Conservation (phyloP, 371 early-diverging fungal genomes). For the Mortierella sp. region DNA sequence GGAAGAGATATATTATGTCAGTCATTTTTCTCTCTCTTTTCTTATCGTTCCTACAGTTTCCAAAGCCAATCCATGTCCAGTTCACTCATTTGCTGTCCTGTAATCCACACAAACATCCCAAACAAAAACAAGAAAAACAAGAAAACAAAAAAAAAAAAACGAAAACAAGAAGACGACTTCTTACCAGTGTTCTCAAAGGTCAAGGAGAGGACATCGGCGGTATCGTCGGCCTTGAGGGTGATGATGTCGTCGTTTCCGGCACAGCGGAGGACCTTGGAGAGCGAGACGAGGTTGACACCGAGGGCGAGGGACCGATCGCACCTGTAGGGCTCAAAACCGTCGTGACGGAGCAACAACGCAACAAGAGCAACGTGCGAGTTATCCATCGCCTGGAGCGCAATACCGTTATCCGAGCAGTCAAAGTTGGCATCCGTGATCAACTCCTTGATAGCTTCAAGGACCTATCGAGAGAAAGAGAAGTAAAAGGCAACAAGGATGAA, state of each 20-base stretch:
- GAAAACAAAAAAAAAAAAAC: constrained; percentile 1
- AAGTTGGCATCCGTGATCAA: constrained; percentile 98
- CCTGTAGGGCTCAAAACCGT: constrained; percentile 96
- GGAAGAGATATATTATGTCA: not conserved
- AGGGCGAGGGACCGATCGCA: constrained; percentile 95
- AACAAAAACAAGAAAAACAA: constrained; percentile 7
- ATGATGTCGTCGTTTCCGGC: constrained; percentile 94
- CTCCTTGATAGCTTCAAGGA: constrained; percentile 98
- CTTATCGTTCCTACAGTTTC: too few relatives aligned
- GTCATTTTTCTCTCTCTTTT: not conserved
- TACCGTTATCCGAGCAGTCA: constrained; percentile 96
- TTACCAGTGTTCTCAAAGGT: constrained; percentile 87
- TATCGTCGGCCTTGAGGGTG: constrained; percentile 92
- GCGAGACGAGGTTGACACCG: constrained; percentile 89
- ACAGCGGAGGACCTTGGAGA: constrained; percentile 96
- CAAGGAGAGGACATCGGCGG: constrained; percentile 85
- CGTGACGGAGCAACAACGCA: constrained; percentile 86
- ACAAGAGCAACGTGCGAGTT: constrained; percentile 98
- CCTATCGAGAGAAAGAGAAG: constrained; percentile 51
- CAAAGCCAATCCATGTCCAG: too few relatives aligned
- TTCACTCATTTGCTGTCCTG: too few relatives aligned
- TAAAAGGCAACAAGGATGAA: not conserved
- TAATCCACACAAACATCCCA: too few relatives aligned
- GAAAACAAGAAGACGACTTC: not conserved
- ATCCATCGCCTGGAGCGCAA: constrained; percentile 99